A percentile compares a stretch with the other conserved stretches of the same genome.
These are phyloP conservation scores for Fraxinus ornus DNA, from an alignment of 305 asterid species.

Conservation along the genomic window DNA sequence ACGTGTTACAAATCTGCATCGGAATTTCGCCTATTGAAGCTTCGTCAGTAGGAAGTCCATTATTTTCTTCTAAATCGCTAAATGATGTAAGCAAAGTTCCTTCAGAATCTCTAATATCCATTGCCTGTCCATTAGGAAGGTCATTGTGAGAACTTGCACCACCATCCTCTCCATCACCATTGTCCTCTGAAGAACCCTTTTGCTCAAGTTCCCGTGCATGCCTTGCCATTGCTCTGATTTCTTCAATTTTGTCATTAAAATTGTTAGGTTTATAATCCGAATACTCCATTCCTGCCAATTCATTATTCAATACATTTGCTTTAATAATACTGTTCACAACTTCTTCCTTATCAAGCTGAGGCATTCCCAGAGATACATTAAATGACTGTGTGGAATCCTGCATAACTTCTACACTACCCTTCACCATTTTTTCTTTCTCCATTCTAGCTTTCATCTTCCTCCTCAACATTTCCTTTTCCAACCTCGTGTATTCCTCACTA, in stretches of 20 bases:
- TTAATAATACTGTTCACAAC: conserved; percentile 48
- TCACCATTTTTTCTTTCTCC: conserved; percentile 44
- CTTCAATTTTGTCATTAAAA: conserved; percentile 51
- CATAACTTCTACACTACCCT: conserved; percentile 62
- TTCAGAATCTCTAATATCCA: conserved; percentile 26
- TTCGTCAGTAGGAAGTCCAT: conserved; percentile 28
- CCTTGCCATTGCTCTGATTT: conserved; percentile 79
- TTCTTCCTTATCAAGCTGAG: conserved; percentile 71
- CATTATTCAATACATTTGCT: conserved; percentile 41
- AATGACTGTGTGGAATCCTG: conserved; percentile 38
- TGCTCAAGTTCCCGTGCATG: conserved; percentile 68
- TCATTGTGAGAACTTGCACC: conserved; percentile 29
- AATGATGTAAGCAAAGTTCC: conserved; percentile 29
- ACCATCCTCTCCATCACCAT: conserved; percentile 36
- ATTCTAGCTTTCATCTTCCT: conserved; percentile 68
- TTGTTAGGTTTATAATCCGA: conserved; percentile 35
- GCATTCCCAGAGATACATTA: conserved; percentile 43
- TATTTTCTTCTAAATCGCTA: conserved; percentile 21
- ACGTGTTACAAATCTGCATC: conserved; percentile 11
- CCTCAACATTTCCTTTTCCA: conserved; percentile 77
- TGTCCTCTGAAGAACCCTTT: conserved; percentile 27
- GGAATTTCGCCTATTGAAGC: conserved; percentile 27
- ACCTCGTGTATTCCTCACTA: conserved; percentile 42
- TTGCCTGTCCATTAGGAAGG: conserved; percentile 23
- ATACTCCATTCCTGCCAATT: conserved; percentile 22